These are phyloP conservation scores for Collybia sordida DNA, from an alignment of 768 basidiomycete species.

Conservation along the genomic window DNA sequence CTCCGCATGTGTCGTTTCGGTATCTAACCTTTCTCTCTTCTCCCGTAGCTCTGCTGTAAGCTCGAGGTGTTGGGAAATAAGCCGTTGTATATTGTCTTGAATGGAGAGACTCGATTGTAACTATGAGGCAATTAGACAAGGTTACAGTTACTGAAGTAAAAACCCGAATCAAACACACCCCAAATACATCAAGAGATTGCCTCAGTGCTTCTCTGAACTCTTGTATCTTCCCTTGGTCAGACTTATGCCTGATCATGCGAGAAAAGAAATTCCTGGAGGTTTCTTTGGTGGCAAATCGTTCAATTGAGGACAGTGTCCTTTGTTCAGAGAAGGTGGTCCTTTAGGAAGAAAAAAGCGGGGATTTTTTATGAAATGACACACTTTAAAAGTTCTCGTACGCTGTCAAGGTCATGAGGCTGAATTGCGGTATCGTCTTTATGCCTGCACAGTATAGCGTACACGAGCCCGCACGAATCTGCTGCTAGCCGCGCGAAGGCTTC, in stretches of 20 bases:
- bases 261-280: conserved; percentile 6
- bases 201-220: conserved; percentile 16
- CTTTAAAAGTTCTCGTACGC: conserved; percentile 15
- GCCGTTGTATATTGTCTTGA: conserved; percentile 11
- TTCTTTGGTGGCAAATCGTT: conserved; percentile 15
- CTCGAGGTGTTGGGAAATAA: not conserved
- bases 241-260: conserved; percentile 12
- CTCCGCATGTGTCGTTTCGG: too few species aligned
- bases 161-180: conserved; percentile 18
- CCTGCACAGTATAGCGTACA: conserved; percentile 18
- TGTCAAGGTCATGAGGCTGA: conserved; percentile 9
- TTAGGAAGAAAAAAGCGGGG: not conserved
- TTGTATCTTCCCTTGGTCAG: conserved; percentile 15
- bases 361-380: not conserved
- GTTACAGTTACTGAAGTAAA: too few species aligned
- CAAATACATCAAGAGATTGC: conserved; percentile 23
- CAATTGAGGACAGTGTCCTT: conserved; percentile 17
- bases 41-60: not conserved
- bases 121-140: not conserved
- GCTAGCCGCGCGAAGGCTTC: conserved; percentile 20
- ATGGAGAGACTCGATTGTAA: conserved; percentile 17
- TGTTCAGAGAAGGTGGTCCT: not conserved
- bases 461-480: conserved; percentile 20
- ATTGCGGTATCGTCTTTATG: conserved; percentile 12
- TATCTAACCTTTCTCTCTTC: too few species aligned